Evolutionary conservation across 768 basidiomycete species (phyloP), one percentile per base, ranked within the genome.

Genomic region (Phaffia australis): DNA sequence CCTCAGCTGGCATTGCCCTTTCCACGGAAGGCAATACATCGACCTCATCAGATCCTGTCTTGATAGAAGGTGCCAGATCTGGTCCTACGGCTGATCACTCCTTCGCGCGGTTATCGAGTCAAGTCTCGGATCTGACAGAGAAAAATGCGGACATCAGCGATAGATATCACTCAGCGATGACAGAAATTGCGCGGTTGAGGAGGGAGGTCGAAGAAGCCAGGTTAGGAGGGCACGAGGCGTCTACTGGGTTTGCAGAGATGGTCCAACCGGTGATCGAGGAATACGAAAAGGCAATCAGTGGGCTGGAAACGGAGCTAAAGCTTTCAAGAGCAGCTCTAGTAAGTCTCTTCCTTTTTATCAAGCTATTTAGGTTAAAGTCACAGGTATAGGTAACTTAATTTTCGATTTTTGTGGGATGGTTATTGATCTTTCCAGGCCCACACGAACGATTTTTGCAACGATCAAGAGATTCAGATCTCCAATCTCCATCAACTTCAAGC

Each of bases 251-350:
- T 66, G 75, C 76, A 19, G 72, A 75, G 49, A 76, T 77, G 27
- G 93, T 98, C 25, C 93, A 91, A 19, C 94, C 94, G 1, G 92
- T 99, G 71, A 95, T 99, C 60, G 89, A 95, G 77, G 92, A 97
- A 78, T 99, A 99, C 77, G 94, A 99, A 80, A 91, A 94, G 80
- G 90, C 91, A 0, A 94, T 98, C 70, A 83, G 85, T 51, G 87
- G 90, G 2, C 87, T 99, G 82, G 95, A 99, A 76, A 88, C 88
- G 0, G 91, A 94, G 76, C 80, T 95, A 62, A 88, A 83, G 70
- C 80, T 93, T 64, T 91, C 91, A 71, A 82, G 87, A 59, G 89
- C 88, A 1, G 89, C 92, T 23, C 78, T 95, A 51, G 75, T 75
- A 25, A 65, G 73, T 68, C 25, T 2, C n/a, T 49, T 14, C 32